phyloP scores from a whole-genome alignment of 1,139 yeast genomes.

The Tardiomyces depauwii region DNA sequence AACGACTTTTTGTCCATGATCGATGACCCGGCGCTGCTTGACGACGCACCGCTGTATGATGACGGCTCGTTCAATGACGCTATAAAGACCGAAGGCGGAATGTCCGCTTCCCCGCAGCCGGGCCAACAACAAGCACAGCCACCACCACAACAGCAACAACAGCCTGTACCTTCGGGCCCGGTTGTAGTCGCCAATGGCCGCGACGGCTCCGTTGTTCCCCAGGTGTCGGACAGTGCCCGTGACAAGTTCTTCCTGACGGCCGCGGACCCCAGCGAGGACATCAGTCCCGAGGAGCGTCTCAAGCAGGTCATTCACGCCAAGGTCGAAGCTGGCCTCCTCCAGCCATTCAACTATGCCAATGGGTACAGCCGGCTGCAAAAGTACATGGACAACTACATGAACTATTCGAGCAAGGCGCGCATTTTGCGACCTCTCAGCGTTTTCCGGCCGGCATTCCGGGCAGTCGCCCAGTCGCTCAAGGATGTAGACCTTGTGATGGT shows the following conservation, averaged over 20 bases:
- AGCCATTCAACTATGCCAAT: constrained; percentile 88
- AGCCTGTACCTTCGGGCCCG: not conserved
- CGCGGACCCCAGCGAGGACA: constrained; percentile 92
- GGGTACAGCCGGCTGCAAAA: constrained; percentile 86
- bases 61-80: not conserved
- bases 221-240: constrained; percentile 53
- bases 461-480: constrained; percentile 80
- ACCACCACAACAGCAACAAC: constrained; percentile 4
- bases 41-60: not conserved
- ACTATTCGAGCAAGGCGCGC: constrained; percentile 72
- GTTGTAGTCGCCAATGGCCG: not conserved
- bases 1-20: constrained; percentile 86
- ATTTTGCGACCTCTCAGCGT: constrained; percentile 77
- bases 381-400: constrained; percentile 93
- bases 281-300: constrained; percentile 87
- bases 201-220: constrained; percentile 5
- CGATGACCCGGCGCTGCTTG: constrained; percentile 48
- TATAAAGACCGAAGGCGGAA: not conserved
- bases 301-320: constrained; percentile 95
- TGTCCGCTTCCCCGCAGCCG: constrained; percentile 3
- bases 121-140: constrained; percentile 5
- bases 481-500: constrained; percentile 89
- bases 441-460: constrained; percentile 88
- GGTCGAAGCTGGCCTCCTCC: constrained; percentile 82
- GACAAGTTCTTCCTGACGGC: constrained; percentile 94